These are phyloP conservation scores for Hypoxylon perforatum DNA, from an alignment of 495 filamentous ascomycete genomes.

Conservation along the genomic window DNA sequence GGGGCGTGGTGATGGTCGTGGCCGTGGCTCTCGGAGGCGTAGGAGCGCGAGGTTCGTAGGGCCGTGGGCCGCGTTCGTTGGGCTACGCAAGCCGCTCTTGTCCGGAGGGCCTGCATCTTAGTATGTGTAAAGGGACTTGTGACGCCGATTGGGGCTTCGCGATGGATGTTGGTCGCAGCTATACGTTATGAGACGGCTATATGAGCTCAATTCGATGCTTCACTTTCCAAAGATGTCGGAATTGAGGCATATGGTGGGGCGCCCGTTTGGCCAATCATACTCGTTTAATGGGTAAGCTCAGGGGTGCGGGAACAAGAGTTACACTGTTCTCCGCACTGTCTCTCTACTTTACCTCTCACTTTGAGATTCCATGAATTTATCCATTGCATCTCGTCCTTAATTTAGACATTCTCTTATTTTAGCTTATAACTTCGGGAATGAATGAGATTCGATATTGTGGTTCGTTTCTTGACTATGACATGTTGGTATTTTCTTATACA, in stretches of 20 bases:
- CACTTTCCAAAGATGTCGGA: conserved; percentile 26
- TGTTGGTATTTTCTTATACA: not conserved
- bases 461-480: not conserved
- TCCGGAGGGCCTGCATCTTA: conserved; percentile 60
- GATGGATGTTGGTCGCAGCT: conserved; percentile 27
- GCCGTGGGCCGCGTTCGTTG: conserved; percentile 47
- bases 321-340: conserved; percentile 16
- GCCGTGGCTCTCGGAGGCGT: conserved; percentile 56
- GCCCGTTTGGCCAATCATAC: conserved; percentile 23
- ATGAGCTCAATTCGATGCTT: conserved; percentile 22
- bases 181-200: not conserved
- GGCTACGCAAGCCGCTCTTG: conserved; percentile 51
- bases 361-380: not conserved
- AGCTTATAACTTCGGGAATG: not conserved
- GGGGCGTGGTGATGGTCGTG: conserved; percentile 48
- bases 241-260: conserved; percentile 40
- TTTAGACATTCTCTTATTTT: conserved; percentile 1
- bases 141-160: conserved; percentile 43
- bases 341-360: not conserved
- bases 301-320: not conserved
- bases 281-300: conserved; percentile 15
- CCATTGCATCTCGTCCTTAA: not conserved
- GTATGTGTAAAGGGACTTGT: conserved; percentile 26
- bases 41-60: conserved; percentile 51
- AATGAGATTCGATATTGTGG: not conserved